phyloP scores from a whole-genome alignment of 192 early-diverging fungal species.

The Mortierella alpina region DNA sequence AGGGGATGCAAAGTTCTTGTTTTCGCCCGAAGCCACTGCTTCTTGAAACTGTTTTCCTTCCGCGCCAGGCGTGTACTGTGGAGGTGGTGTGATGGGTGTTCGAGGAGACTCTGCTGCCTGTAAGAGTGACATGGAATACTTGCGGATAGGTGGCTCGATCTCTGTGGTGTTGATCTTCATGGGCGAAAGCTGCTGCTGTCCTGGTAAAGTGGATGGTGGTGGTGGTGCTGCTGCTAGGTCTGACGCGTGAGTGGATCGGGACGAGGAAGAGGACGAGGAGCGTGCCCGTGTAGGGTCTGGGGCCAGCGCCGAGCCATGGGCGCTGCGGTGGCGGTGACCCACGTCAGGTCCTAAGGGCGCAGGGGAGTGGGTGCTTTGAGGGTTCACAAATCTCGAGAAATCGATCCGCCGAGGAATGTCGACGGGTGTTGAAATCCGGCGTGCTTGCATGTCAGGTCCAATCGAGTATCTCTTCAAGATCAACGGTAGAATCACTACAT shows the following conservation, averaged over 20 bases:
- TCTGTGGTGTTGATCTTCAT: slow-evolving; percentile 26
- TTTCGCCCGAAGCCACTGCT: slow-evolving; percentile 29
- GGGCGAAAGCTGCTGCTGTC: slow-evolving; percentile 6
- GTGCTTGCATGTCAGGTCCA: slow-evolving; percentile 50
- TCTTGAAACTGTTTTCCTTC: slow-evolving; percentile 9
- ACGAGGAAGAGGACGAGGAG: background rate
- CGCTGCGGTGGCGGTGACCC: background rate
- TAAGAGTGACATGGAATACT: slow-evolving; percentile 40
- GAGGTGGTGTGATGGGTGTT: slow-evolving; percentile 36
- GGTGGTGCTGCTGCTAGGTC: background rate
- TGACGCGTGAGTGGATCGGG: too few species aligned
- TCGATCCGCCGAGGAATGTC: slow-evolving; percentile 62
- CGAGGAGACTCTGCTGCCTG: slow-evolving; percentile 30
- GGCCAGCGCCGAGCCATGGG: background rate
- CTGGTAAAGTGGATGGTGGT: slow-evolving; percentile 27
- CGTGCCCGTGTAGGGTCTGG: background rate
- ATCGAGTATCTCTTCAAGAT: slow-evolving; percentile 76
- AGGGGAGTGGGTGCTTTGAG: slow-evolving; percentile 35
- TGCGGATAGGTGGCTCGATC: slow-evolving; percentile 11
- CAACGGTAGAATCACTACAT: slow-evolving; percentile 71
- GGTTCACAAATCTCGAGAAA: slow-evolving; percentile 62
- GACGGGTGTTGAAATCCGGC: slow-evolving; percentile 61
- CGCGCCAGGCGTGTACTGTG: slow-evolving; percentile 29
- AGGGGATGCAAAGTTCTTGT: slow-evolving; percentile 18
- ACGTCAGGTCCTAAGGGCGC: slow-evolving; percentile 19